These are phyloP conservation scores for Paralagenidium karlingii DNA, from an alignment of 352 stramenopile species.

Conservation along the genomic window DNA sequence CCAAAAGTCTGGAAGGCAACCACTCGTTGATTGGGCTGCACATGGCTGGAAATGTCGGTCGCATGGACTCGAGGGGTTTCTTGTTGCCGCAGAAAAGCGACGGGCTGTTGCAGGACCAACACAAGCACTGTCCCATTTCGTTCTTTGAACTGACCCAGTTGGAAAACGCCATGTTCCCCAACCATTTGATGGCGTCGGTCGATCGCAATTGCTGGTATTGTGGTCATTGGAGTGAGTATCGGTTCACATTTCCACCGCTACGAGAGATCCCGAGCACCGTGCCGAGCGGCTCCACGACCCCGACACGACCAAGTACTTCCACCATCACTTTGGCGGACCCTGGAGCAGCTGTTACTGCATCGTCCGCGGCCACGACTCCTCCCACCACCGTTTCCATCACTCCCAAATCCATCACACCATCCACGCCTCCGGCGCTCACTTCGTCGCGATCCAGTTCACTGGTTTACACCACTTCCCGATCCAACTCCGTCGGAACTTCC, in stretches of 20 bases:
- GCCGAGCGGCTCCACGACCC: slow-evolving; percentile 23
- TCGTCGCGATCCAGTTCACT: too few relatives aligned
- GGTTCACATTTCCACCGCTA: too few relatives aligned
- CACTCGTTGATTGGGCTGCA: slow-evolving; percentile 60
- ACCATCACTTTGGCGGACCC: slow-evolving; percentile 13
- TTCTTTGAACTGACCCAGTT: slow-evolving; percentile 60
- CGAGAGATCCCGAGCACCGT: slow-evolving; percentile 29
- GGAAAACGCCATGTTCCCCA: slow-evolving; percentile 33
- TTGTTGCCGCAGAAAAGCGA: slow-evolving; percentile 28
- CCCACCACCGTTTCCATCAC: too few relatives aligned
- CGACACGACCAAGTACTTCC: slow-evolving; percentile 9
- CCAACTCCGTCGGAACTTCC: too few relatives aligned
- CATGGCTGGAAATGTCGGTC: slow-evolving; percentile 62
- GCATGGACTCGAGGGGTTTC: slow-evolving; percentile 54
- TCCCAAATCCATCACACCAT: too few relatives aligned
- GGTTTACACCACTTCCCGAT: too few relatives aligned
- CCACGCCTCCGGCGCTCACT: too few relatives aligned
- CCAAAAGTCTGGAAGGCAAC: slow-evolving; percentile 51
- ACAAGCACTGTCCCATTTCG: slow-evolving; percentile 66
- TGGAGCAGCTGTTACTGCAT: too few relatives aligned
- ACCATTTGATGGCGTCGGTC: slow-evolving; percentile 32
- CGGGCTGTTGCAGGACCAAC: slow-evolving; percentile 36
- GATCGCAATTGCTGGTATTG: slow-evolving; percentile 74
- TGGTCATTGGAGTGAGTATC: slow-evolving; percentile 57
- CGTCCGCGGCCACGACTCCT: too few relatives aligned